Evolutionary conservation across 306 rosid genomes (phyloP), one percentile per base, ranked within the genome.

Genomic region (Dalbergia cultrata): DNA sequence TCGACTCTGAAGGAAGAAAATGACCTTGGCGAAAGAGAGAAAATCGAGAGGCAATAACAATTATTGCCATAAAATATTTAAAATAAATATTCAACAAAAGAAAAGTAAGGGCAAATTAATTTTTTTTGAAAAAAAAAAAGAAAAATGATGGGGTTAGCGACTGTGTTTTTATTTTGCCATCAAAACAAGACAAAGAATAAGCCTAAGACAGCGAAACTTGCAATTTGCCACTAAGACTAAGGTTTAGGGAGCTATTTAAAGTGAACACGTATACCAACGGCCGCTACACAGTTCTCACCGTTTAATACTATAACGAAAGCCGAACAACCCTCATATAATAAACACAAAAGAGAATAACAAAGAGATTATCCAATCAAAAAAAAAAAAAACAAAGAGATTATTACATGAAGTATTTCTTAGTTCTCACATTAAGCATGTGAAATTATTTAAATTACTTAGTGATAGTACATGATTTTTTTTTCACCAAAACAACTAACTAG

Each of bases 211-310:
- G 13, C 14, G 16, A 1, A 41, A 19, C 35, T 34, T 41, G 19
- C 69, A 54, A 77, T 49, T 54, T 60, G 18, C 62, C 31, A 26
- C 31, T 26, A 9, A 13, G 21, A 5, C 18, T 19, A 61, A 7
- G 62, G 62, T 16, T 14, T 12, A 33, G 62, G 1, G 47, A 31
- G 12, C 2, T 53, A 68, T 66, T 56, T 77, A 33, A 21, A 17
- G 49, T 1, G 70, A 34, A 67, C 1, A 78, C 86, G 83, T 78
- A 80, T 58, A 47, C 50, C 72, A 58, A 78, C 67, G 31, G 45
- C 68, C 21, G 21, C 86, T 72, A 67, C 83, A 66, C 80, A 67
- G 52, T 43, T 26, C 68, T 2, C 74, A 63, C 69, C 78, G 60
- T 47, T 16, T 11, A 50, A 39, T 62, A 54, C 67, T 16, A 41